phyloP scores from a whole-genome alignment of 768 basidiomycete species.

The Mycena polygramma region DNA sequence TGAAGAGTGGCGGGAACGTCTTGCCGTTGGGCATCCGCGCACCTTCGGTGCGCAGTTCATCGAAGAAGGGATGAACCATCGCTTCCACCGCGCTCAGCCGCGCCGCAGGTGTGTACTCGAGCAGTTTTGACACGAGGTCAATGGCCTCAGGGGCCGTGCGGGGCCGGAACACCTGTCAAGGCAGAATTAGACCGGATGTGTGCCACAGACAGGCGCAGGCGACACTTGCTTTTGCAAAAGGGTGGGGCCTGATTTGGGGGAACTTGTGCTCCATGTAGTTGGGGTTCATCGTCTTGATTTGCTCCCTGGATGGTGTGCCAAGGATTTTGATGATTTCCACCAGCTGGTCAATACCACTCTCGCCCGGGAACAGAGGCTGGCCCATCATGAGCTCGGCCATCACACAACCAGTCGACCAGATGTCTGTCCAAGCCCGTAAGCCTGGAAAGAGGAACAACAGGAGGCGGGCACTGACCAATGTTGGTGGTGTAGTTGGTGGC shows the following conservation, averaged over 20 bases:
- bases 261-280: constrained; percentile 99
- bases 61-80: constrained; percentile 97
- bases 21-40: constrained; percentile 97
- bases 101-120: constrained; percentile 98
- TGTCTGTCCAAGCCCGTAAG: constrained; percentile 66
- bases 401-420: constrained; percentile 99
- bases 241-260: constrained; percentile 99
- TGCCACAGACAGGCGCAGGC: constrained; percentile 12
- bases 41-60: constrained; percentile 91
- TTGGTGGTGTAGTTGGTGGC: constrained; percentile 99
- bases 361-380: constrained; percentile 98
- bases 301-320: constrained; percentile 97
- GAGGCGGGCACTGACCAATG: constrained; percentile 77
- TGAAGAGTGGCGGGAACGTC: constrained; percentile 93
- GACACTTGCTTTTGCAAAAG: constrained; percentile 88
- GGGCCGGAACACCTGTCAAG: constrained; percentile 91
- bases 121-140: constrained; percentile 91
- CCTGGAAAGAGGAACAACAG: constrained; percentile 14
- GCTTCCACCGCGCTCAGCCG: constrained; percentile 91
- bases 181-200: constrained; percentile 29
- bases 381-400: constrained; percentile 99
- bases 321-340: constrained; percentile 99
- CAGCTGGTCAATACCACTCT: constrained; percentile 98
- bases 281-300: constrained; percentile 99
- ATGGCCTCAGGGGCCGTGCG: constrained; percentile 97